A percentile compares a stretch with the other conserved stretches of the same genome.
phyloP scores from a whole-genome alignment of 2,329 filamentous ascomycete species.

The Neurospora sp. region DNA sequence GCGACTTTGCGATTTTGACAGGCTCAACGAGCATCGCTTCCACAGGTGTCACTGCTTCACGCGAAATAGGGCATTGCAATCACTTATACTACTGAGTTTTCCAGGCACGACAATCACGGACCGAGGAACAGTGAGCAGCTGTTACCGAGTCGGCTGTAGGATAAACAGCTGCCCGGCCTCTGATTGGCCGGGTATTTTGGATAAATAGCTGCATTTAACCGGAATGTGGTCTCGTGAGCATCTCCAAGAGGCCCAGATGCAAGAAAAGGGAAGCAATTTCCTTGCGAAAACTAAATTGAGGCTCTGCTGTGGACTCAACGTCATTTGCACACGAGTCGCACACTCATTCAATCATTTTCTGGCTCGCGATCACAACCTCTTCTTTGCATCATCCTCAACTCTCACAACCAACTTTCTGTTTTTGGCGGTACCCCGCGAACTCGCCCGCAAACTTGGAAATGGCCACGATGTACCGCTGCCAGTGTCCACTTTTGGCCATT shows the following conservation, averaged over 20 bases:
- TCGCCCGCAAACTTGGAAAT: neutral
- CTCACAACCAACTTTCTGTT: neutral
- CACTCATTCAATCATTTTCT: neutral
- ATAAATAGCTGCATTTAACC: neutral
- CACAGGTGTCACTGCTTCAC: neutral
- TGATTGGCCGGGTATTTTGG: neutral
- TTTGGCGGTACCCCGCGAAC: neutral
- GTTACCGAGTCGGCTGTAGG: neutral
- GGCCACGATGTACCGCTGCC: neutral
- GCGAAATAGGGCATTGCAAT: neutral
- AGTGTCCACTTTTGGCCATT: neutral
- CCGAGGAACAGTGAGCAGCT: neutral
- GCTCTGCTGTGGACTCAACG: neutral
- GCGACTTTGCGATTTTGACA: neutral
- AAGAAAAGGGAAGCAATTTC: neutral
- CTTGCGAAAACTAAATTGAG: neutral
- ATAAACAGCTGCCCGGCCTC: neutral
- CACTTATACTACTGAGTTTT: neutral
- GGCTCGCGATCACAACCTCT: neutral
- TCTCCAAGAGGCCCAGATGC: neutral
- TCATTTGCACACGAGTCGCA: neutral
- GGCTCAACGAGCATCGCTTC: neutral
- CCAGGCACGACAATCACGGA: neutral
- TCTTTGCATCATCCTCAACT: neutral
- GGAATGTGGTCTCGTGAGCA: neutral